Percentiles rank a stretch among this genome's conserved stretches.
Evolutionary conservation across 2,329 filamentous ascomycete genomes (phyloP).

Genomic region (Moelleriella libera): DNA sequence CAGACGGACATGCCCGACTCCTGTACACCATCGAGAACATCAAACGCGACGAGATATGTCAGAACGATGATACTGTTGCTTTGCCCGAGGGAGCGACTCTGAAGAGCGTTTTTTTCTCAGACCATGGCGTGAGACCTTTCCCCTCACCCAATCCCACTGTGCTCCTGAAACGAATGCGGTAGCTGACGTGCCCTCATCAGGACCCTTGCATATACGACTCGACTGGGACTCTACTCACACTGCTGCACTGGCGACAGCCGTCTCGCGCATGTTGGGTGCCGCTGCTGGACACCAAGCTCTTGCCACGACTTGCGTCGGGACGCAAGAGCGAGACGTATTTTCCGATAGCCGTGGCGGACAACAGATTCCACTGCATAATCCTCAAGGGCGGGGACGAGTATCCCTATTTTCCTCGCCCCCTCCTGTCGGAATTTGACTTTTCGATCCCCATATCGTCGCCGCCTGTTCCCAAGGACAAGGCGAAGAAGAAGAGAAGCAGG

Average conservation of each 20-base stretch:
- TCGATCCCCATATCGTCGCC: conserved; percentile 61
- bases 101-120: conserved; percentile 81
- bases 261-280: conserved; percentile 86
- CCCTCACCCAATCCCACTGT: conserved; percentile 5
- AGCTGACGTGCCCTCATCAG: conserved; percentile 22
- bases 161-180: neutral
- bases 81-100: conserved; percentile 61
- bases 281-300: conserved; percentile 73
- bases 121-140: conserved; percentile 53
- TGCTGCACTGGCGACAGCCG: conserved; percentile 79
- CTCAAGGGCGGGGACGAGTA: conserved; percentile 90
- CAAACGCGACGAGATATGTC: conserved; percentile 84
- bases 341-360: conserved; percentile 82
- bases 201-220: conserved; percentile 96
- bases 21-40: conserved; percentile 91
- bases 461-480: conserved; percentile 19
- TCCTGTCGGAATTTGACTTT: conserved; percentile 90
- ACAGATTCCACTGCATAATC: conserved; percentile 97
- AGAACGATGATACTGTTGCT: conserved; percentile 85
- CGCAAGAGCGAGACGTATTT: conserved; percentile 86
- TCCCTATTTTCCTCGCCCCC: conserved; percentile 79
- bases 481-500: conserved; percentile 18
- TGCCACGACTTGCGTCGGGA: conserved; percentile 70
- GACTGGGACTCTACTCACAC: conserved; percentile 71
- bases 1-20: conserved; percentile 64